These are phyloP conservation scores for Xerocomus nothofagi DNA, from an alignment of 1,284 basidiomycete genomes.

Conservation along the genomic window DNA sequence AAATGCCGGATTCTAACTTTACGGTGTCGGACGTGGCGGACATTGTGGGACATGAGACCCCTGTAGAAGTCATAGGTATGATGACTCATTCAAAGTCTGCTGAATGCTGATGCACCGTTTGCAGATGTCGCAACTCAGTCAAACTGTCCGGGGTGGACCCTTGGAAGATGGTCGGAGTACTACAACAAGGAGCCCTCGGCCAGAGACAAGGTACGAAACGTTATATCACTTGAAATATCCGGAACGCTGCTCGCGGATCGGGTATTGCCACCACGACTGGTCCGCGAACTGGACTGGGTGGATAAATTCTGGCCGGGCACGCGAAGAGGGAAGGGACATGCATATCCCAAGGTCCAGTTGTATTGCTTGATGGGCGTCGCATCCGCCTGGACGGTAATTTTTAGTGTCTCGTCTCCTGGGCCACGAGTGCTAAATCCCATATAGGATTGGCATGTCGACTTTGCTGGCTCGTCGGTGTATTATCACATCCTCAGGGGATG, in stretches of 20 bases:
- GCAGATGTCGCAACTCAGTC: conserved; percentile 84
- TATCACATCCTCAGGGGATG: conserved; percentile 85
- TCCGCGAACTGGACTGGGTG: conserved; percentile 94
- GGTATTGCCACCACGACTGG: conserved; percentile 81
- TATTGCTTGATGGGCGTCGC: conserved; percentile 93
- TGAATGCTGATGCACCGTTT: conserved; percentile 9
- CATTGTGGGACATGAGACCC: conserved; percentile 72
- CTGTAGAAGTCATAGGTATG: conserved; percentile 88
- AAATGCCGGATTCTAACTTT: conserved; percentile 71
- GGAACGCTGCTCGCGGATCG: conserved; percentile 73
- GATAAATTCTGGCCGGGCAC: conserved; percentile 90
- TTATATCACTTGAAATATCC: conserved; percentile 86
- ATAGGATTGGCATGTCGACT: conserved; percentile 96
- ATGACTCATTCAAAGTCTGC: background rate
- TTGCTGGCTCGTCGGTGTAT: conserved; percentile 93
- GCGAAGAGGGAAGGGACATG: conserved; percentile 68
- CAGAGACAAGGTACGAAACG: conserved; percentile 85
- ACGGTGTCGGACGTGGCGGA: conserved; percentile 80
- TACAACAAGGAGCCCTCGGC: conserved; percentile 62
- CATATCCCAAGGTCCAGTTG: conserved; percentile 92
- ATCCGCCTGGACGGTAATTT: conserved; percentile 85
- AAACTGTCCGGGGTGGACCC: conserved; percentile 80
- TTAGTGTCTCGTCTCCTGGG: background rate
- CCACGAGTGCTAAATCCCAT: conserved; percentile 9
- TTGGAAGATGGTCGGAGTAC: conserved; percentile 91